phyloP scores from a whole-genome alignment of 352 stramenopile genomes.

The Phytophthora hybrid region DNA sequence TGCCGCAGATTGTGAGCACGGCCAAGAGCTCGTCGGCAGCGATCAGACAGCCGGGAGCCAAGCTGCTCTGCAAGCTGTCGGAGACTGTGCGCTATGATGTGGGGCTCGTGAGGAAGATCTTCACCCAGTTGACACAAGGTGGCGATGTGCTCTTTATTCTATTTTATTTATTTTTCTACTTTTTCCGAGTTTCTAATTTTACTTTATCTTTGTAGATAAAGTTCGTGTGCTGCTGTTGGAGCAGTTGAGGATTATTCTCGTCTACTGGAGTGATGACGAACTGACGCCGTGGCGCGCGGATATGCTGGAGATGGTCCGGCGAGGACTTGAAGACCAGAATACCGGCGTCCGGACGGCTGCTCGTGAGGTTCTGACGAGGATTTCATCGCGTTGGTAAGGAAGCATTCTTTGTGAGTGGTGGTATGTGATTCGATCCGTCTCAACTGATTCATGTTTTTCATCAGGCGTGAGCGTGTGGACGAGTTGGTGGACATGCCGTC shows the following conservation, averaged over 20 bases:
- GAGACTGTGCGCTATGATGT: conserved; percentile 73
- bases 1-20: conserved; percentile 56
- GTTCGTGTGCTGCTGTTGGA: conserved; percentile 62
- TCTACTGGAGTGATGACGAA: conserved; percentile 62
- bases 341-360: conserved; percentile 48
- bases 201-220: conserved; percentile 46
- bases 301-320: conserved; percentile 60
- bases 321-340: conserved; percentile 57
- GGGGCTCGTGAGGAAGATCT: conserved; percentile 56
- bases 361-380: conserved; percentile 56
- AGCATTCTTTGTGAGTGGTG: background rate
- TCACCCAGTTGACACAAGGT: conserved; percentile 54
- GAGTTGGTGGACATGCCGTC: conserved; percentile 62
- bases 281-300: conserved; percentile 53
- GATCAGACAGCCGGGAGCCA: conserved; percentile 57
- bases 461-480: conserved; percentile 57
- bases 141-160: background rate
- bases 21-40: conserved; percentile 65
- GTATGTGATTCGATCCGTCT: background rate
- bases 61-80: conserved; percentile 62
- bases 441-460: conserved; percentile 1
- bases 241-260: conserved; percentile 63
- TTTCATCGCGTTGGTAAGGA: conserved; percentile 62
- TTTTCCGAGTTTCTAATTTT: background rate
- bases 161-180: conserved; percentile 9